Evolutionary conservation across 208 protist genomes (phyloP), one percentile per base, ranked within the genome.

Genomic region (Trypanosoma mega): DNA sequence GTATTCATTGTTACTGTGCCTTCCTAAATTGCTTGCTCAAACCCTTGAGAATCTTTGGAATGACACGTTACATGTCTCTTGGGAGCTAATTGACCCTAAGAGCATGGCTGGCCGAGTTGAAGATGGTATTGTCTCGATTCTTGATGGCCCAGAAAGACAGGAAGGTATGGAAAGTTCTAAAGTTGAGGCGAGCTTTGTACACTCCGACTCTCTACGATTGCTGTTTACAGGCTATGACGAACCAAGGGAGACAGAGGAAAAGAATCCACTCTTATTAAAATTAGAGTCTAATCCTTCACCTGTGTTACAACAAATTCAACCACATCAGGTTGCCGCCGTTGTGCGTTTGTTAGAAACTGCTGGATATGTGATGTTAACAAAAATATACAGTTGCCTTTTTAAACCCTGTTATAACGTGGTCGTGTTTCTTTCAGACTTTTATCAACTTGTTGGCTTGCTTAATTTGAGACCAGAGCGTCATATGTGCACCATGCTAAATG

Each of bases 11-110:
- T 6, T 12, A 7, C 48, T 39, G n/a, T 52, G 1, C 36, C 31
- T 70, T 49, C 18, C 64, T 34, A 20, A 34, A 23, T 27, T 58
- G 11, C n/a, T 60, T 4, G 66, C 51, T 14, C 46, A 46, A 27
- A 36, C 18, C 12, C 41, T 67, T 12, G 57, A 70, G 0, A 21
- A 66, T 0, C 24, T 74, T 1, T 58, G 54, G 48, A 50, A 24
- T 29, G 77, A 84, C 43, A 34, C 59, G 9, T 68, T 91, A 39
- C 50, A 74, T 27, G 81, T 85, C 49, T 68, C 80, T 27, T 87
- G 77, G 75, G 72, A 84, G 31, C 24, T 72, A 36, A 18, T 91
- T 12, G 29, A 74, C 43, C 78, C 75, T 29, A 73, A 66, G 36
- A 18, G 34, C 26, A 57, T 70, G 29, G 33, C 55, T 20, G 55